Evolutionary conservation across 306 rosid species (phyloP).

Genomic region (Chamaecrista fasciculata): DNA sequence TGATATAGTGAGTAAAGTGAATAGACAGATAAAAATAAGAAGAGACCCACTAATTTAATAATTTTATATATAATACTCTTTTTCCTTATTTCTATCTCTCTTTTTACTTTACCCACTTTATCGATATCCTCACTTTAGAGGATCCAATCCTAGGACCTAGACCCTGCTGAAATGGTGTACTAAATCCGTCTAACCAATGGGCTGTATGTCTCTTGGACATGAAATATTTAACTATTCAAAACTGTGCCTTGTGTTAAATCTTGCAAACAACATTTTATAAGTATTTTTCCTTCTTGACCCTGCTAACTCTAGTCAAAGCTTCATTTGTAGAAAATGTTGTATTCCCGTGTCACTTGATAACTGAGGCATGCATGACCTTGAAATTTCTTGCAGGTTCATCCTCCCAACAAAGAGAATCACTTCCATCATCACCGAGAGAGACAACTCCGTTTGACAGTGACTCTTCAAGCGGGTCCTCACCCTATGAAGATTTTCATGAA

Average conservation of each 20-base stretch:
- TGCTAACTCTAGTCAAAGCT: neutral
- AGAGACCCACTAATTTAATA: too few species aligned
- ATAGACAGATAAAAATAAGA: too few species aligned
- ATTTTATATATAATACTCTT: too few species aligned
- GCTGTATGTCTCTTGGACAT: neutral
- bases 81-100: too few species aligned
- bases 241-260: neutral
- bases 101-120: too few species aligned
- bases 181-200: neutral
- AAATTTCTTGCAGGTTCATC: slow-evolving; percentile 60
- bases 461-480: slow-evolving; percentile 85
- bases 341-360: slow-evolving; percentile 15
- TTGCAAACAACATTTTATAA: neutral
- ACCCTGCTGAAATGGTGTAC: neutral
- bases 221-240: slow-evolving; percentile 3
- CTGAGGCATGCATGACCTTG: slow-evolving; percentile 33
- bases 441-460: slow-evolving; percentile 78
- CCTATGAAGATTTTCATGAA: slow-evolving; percentile 86
- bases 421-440: slow-evolving; percentile 84
- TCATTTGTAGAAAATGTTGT: neutral
- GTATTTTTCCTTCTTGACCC: slow-evolving; percentile 10
- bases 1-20: too few species aligned
- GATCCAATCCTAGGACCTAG: too few species aligned
- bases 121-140: too few species aligned
- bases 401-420: slow-evolving; percentile 79